Evolutionary conservation across 2,329 filamentous ascomycete genomes (phyloP).

Genomic region (Gremmenia infestans): DNA sequence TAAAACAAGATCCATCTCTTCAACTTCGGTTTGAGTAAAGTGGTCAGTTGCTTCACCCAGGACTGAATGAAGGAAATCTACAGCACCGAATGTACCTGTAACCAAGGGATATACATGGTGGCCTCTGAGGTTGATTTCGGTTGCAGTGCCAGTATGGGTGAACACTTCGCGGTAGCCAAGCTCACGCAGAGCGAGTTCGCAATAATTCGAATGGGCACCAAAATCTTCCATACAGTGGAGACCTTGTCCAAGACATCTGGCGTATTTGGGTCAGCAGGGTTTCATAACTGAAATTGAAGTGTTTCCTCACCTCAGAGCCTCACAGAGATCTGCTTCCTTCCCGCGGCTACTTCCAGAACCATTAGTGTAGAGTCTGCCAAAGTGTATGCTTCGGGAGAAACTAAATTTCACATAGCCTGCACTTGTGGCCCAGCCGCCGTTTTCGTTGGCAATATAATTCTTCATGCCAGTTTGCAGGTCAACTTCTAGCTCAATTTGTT

Average conservation of each 20-base stretch:
- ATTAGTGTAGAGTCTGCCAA: conserved; percentile 67
- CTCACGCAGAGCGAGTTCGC: conserved; percentile 70
- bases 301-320: conserved; percentile 55
- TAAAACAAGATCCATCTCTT: conserved; percentile 71
- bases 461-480: conserved; percentile 89
- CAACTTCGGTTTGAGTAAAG: conserved; percentile 79
- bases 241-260: conserved; percentile 47
- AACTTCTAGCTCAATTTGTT: conserved; percentile 65
- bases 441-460: conserved; percentile 95
- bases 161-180: conserved; percentile 66
- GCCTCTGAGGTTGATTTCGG: conserved; percentile 62
- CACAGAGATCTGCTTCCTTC: conserved; percentile 72
- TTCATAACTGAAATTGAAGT: not conserved
- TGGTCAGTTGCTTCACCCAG: conserved; percentile 73
- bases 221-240: conserved; percentile 60
- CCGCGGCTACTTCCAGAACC: conserved; percentile 54
- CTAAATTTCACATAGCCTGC: conserved; percentile 77
- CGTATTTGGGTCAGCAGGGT: not conserved
- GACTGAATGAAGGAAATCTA: conserved; percentile 77
- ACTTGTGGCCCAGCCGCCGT: conserved; percentile 83
- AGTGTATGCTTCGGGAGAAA: conserved; percentile 70
- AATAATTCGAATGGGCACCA: conserved; percentile 79
- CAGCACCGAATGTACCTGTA: conserved; percentile 72
- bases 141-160: conserved; percentile 62
- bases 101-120: conserved; percentile 68